Base-by-base conservation (phyloP, 2,329 filamentous ascomycete species). In the Didymella exigua region DNA sequence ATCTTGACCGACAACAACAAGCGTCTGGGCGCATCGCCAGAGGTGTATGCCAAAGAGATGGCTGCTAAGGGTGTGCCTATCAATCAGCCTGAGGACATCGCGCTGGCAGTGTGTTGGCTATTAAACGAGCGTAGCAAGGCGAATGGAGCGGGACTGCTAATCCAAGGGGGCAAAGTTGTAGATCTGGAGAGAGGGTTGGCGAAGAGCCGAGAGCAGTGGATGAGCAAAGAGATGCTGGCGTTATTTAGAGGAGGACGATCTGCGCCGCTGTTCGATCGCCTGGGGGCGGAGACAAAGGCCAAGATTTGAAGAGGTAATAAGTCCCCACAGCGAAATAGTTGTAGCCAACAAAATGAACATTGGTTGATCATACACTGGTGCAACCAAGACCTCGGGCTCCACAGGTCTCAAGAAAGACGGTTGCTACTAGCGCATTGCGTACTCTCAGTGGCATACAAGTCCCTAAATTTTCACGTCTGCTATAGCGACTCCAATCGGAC, bases 211-310 rank as follows among this genome's bases (percentile, higher is more conserved):
- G 73, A 73, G 56, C 60, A 63, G 41, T 82, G 80, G 80, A 81
- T 82, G 79, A 74, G 78, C 0, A 77, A 75, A 58, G 79, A 82
- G 63, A 81, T 81, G 79, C 65, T 82, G 68, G 74, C 76, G 10
- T 59, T 80, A 62, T 82, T 82, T 53, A 65, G 78, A 33, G 76
- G 78, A 19, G 79, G 79, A 2, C 70, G 79, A 42, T 61, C 62
- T 14, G 68, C 72, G 26, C 62, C 66, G 6, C 29, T 75, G 36
- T 75, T 75, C 60, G 49, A 59, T 14, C 64, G 71, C 27, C 46
- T 74, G 46, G 68, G 63, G 3, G 55, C 48, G 4, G 63, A 62
- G 27, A 33, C 45, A 2, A 66, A 67, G 42, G 48, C 63, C 13
- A 71, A 68, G 54, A 65, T 70, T 18, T 70, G 53, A 65, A 6